Evolutionary conservation across 768 basidiomycete genomes (phyloP).

Genomic region (Coprinopsis strossmayeri): DNA sequence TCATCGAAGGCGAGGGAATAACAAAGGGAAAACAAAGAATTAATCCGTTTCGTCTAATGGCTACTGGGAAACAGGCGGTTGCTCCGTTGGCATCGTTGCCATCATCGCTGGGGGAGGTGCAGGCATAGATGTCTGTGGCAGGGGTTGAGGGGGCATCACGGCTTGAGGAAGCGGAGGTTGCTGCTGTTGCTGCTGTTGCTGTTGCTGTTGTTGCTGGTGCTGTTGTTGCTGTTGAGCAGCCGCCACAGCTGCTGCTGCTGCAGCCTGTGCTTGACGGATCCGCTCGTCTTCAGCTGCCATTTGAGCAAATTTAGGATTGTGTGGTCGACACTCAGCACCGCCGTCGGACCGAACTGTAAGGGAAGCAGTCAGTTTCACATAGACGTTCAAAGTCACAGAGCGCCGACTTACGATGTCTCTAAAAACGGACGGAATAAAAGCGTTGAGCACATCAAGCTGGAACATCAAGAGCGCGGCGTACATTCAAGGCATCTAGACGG

Average conservation of each 20-base stretch:
- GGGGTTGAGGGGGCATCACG: neutral
- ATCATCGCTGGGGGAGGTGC: neutral
- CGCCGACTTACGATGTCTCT: conserved; percentile 69
- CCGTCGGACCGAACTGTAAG: conserved; percentile 75
- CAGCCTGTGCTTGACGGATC: neutral
- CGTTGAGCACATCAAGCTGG: too few relatives aligned
- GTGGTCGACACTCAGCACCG: conserved; percentile 66
- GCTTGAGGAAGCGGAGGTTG: neutral
- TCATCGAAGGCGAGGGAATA: too few relatives aligned
- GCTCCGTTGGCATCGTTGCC: neutral
- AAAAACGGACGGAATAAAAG: too few relatives aligned
- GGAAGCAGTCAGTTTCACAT: conserved; percentile 20
- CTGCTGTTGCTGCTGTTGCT: too few relatives aligned
- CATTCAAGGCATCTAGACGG: conserved; percentile 88
- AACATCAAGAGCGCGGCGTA: conserved; percentile 36
- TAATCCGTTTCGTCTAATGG: too few relatives aligned
- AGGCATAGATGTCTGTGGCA: neutral
- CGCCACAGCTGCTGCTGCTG: neutral
- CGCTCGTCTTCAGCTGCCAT: conserved; percentile 5
- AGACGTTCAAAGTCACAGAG: conserved; percentile 11
- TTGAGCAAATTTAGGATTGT: conserved; percentile 24
- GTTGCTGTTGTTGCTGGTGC: conserved; percentile 5
- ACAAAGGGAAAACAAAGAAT: too few relatives aligned
- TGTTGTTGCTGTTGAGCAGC: neutral
- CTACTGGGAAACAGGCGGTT: neutral